Evolutionary conservation across 495 filamentous ascomycete genomes (phyloP).

Genomic region (Aspergillus ostianus): DNA sequence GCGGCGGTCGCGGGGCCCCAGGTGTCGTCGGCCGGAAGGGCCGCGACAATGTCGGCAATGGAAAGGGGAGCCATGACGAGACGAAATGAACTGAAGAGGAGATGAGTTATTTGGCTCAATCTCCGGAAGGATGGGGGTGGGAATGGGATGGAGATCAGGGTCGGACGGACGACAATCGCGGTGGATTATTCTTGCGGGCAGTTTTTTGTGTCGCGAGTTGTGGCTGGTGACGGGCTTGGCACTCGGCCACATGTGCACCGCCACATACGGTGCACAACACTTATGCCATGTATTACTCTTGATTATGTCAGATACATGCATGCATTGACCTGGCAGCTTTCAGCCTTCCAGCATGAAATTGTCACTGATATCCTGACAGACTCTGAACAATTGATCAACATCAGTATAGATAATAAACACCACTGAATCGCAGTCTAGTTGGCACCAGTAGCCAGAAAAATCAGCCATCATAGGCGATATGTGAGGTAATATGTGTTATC

Average conservation of each 20-base stretch:
- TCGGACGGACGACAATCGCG: slow-evolving; percentile 1
- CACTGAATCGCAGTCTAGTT: too few relatives aligned
- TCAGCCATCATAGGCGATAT: too few relatives aligned
- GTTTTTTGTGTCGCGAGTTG: slow-evolving; percentile 48
- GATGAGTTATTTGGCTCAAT: slow-evolving; percentile 12
- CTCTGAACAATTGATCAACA: too few relatives aligned
- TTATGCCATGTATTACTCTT: too few relatives aligned
- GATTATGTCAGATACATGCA: too few relatives aligned
- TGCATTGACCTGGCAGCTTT: too few relatives aligned
- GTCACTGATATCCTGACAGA: too few relatives aligned
- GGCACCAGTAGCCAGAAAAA: too few relatives aligned
- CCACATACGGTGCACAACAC: not conserved
- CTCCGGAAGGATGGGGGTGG: slow-evolving; percentile 18
- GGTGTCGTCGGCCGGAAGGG: slow-evolving; percentile 62
- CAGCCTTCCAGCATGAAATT: too few relatives aligned
- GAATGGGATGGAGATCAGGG: not conserved
- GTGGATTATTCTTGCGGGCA: slow-evolving; percentile 18
- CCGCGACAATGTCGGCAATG: slow-evolving; percentile 57
- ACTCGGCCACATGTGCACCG: not conserved
- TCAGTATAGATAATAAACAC: too few relatives aligned
- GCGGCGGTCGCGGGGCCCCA: slow-evolving; percentile 83
- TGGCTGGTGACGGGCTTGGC: slow-evolving; percentile 28
- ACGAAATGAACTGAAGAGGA: slow-evolving; percentile 3
- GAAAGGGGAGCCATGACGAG: slow-evolving; percentile 54
- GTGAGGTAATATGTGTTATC: too few relatives aligned